A percentile compares a stretch with the other conserved stretches of the same genome.
These are phyloP conservation scores for Panicum miliaceum DNA, from an alignment of 176 grass and related monocot species.

Conservation along the genomic window DNA sequence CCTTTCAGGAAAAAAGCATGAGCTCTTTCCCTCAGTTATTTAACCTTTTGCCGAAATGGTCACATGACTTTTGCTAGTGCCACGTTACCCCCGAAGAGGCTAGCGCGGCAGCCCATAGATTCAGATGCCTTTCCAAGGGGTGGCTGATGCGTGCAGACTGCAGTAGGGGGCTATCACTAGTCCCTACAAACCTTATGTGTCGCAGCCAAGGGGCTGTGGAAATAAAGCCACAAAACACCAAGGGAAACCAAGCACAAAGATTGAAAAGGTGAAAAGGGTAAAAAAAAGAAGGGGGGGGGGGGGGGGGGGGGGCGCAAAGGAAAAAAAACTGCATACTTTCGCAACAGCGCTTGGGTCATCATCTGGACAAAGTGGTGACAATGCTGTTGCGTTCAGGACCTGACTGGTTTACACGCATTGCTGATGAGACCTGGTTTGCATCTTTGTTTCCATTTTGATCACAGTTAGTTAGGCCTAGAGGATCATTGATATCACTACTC, in stretches of 20 bases:
- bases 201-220: background rate
- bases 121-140: background rate
- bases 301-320: too few species aligned
- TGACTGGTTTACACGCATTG: background rate
- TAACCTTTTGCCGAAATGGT: background rate
- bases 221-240: background rate
- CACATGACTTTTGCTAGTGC: background rate
- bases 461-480: background rate
- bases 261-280: background rate
- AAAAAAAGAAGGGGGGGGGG: background rate
- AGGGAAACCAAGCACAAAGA: background rate
- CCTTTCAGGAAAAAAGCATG: background rate
- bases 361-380: background rate
- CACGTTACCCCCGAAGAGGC: background rate
- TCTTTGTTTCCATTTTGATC: background rate
- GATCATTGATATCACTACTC: background rate
- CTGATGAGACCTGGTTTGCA: background rate
- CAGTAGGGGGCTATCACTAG: background rate
- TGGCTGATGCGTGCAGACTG: background rate
- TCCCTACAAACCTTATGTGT: background rate
- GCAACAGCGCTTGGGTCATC: background rate
- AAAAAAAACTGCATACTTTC: background rate
- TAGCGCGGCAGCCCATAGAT: conserved; percentile 14
- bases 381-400: background rate
- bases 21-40: background rate